These are phyloP conservation scores for Globisporangium splendens DNA, from an alignment of 352 stramenopile genomes.

Conservation along the genomic window DNA sequence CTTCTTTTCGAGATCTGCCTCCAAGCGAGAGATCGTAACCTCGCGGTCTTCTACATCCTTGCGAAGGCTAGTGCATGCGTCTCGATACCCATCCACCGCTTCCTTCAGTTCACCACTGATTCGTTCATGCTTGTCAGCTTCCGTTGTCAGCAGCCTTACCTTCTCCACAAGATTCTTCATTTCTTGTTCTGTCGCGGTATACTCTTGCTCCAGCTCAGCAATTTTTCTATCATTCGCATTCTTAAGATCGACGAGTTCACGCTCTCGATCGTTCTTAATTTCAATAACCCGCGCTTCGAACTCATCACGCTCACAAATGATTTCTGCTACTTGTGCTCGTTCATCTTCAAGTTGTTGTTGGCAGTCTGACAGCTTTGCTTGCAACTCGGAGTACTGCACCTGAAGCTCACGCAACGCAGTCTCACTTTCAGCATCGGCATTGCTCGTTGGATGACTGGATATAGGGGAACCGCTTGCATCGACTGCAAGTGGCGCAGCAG, in stretches of 20 bases:
- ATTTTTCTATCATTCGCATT: neutral
- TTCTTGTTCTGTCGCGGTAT: constrained; percentile 3
- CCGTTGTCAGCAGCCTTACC: constrained; percentile 3
- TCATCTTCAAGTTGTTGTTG: constrained; percentile 8
- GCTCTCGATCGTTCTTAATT: constrained; percentile 1
- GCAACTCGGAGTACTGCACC: neutral
- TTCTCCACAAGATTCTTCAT: constrained; percentile 3
- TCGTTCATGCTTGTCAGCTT: neutral
- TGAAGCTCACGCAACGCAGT: neutral
- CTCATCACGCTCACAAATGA: constrained; percentile 5
- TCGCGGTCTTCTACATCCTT: constrained; percentile 3
- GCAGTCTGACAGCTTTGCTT: constrained; percentile 1
- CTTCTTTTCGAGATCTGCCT: constrained; percentile 18
- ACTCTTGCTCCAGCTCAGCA: constrained; percentile 3
- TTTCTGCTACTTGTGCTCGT: neutral
- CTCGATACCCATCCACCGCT: constrained; percentile 7
- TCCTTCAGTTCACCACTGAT: constrained; percentile 13
- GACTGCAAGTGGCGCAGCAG: neutral
- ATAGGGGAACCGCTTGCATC: neutral
- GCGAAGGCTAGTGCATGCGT: neutral
- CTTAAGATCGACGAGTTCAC: constrained; percentile 4
- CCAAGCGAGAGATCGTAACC: constrained; percentile 9
- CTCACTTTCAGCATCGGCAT: neutral
- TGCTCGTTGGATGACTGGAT: neutral
- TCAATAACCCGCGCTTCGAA: constrained; percentile 3